A percentile compares a stretch with the other conserved stretches of the same genome.
Evolutionary conservation across 2,329 filamentous ascomycete genomes (phyloP).

Genomic region (Pseudopyrenochaeta lycopersici): DNA sequence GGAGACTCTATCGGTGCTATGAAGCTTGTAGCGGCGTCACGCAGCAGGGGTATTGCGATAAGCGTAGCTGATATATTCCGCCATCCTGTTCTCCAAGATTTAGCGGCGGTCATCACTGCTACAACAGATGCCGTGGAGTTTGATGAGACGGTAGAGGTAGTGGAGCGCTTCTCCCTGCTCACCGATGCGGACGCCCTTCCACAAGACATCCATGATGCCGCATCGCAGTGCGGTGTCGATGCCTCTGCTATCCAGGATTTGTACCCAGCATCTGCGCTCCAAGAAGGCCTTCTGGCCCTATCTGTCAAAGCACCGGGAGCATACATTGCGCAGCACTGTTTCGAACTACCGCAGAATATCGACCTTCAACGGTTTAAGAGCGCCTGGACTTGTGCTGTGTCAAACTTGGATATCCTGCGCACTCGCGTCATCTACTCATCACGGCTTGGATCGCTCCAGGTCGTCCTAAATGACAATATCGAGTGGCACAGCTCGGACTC

Average conservation of each 20-base stretch:
- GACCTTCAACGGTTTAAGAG: neutral
- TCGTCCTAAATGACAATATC: neutral
- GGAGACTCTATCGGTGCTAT: conserved; percentile 34
- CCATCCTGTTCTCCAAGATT: conserved; percentile 10
- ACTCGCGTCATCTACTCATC: neutral
- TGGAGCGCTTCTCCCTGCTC: no score
- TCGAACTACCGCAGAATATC: conserved; percentile 46
- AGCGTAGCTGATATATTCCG: conserved; percentile 25
- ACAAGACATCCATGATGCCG: neutral
- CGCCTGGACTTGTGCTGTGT: neutral
- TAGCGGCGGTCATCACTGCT: conserved; percentile 33
- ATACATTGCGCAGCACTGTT: conserved; percentile 41
- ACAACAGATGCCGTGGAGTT: no score
- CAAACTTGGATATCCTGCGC: neutral
- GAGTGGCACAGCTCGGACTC: neutral
- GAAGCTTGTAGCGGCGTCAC: conserved; percentile 20
- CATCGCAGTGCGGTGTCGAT: neutral
- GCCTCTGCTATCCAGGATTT: conserved; percentile 54
- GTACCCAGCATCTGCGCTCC: conserved; percentile 64
- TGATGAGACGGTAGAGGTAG: no score
- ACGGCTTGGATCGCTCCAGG: neutral
- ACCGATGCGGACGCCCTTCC: neutral
- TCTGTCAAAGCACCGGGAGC: conserved; percentile 61
- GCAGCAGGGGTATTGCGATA: conserved; percentile 12
- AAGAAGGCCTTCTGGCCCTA: conserved; percentile 64